Evolutionary conservation across 2,329 filamentous ascomycete genomes (phyloP).

Genomic region (Zymoseptoria crescenta): DNA sequence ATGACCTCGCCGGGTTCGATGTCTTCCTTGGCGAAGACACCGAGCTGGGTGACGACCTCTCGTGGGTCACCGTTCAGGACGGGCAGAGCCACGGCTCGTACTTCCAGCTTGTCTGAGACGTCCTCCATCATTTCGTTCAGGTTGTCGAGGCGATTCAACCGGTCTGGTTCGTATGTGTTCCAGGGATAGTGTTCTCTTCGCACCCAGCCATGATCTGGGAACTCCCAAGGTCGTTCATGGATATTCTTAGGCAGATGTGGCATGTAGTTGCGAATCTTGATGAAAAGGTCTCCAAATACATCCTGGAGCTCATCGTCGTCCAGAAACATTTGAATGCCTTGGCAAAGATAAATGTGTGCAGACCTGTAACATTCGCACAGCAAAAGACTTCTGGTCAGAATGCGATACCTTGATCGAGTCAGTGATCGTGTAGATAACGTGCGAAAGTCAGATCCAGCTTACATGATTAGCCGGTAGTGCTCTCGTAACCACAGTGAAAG

Average conservation of each 20-base stretch:
- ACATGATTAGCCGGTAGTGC: slow-evolving; percentile 22
- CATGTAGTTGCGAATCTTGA: slow-evolving; percentile 13
- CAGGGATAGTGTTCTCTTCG: slow-evolving; percentile 58
- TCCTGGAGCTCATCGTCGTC: slow-evolving; percentile 49
- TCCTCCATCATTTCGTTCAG: slow-evolving; percentile 62
- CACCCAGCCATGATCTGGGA: slow-evolving; percentile 63
- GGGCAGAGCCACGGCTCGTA: slow-evolving; percentile 68
- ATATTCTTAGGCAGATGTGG: neutral
- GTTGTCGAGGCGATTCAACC: slow-evolving; percentile 51
- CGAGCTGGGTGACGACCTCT: slow-evolving; percentile 61
- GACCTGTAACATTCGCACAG: slow-evolving; percentile 57
- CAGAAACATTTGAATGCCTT: slow-evolving; percentile 51
- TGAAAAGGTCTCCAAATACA: slow-evolving; percentile 45
- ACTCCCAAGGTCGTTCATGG: slow-evolving; percentile 27
- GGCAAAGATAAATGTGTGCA: slow-evolving; percentile 56
- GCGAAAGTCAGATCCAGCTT: neutral
- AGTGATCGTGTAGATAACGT: slow-evolving; percentile 1
- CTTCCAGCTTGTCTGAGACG: slow-evolving; percentile 74
- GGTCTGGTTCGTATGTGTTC: slow-evolving; percentile 54
- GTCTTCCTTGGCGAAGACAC: slow-evolving; percentile 79
- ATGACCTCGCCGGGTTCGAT: slow-evolving; percentile 69
- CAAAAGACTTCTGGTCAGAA: slow-evolving; percentile 46
- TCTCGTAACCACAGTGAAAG: slow-evolving; percentile 42
- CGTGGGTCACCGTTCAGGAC: slow-evolving; percentile 43
- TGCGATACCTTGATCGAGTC: slow-evolving; percentile 13